Evolutionary conservation across 768 basidiomycete species (phyloP).

Genomic region (Boletus reticuloceps): DNA sequence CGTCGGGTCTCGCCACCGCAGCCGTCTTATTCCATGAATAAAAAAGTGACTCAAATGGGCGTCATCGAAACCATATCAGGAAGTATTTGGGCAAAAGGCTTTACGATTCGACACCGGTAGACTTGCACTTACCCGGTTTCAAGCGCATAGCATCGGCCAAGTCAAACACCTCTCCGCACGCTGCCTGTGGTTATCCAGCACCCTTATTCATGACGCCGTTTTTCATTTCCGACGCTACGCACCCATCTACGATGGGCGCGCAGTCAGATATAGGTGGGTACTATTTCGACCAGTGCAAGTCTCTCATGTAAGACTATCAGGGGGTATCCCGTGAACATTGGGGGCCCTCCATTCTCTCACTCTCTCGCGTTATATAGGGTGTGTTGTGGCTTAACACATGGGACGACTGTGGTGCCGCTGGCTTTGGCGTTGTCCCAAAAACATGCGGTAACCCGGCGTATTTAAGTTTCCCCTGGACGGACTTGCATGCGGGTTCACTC

Average conservation of each 20-base stretch:
- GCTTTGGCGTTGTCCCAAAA: constrained; percentile 11
- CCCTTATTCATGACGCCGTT: neutral
- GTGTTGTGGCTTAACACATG: constrained; percentile 20
- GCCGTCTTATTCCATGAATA: neutral
- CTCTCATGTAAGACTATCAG: constrained; percentile 12
- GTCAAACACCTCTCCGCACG: neutral
- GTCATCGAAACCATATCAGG: neutral
- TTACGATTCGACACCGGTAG: neutral
- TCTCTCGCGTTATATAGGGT: constrained; percentile 8
- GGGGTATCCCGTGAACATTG: constrained; percentile 8
- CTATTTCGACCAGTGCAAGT: neutral
- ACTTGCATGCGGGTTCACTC: constrained; percentile 14
- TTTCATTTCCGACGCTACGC: constrained; percentile 24
- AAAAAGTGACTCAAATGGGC: neutral
- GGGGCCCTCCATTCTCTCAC: constrained; percentile 5
- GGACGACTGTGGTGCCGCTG: constrained; percentile 18
- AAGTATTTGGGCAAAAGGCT: neutral
- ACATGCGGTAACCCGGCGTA: constrained; percentile 20
- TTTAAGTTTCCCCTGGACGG: constrained; percentile 18
- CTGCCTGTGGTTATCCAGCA: neutral
- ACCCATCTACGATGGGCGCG: neutral
- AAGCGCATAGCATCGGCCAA: neutral
- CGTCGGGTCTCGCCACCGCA: neutral
- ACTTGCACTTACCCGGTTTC: neutral
- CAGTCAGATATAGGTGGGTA: neutral